These are phyloP conservation scores for Rhynchosporium agropyri DNA, from an alignment of 2,329 filamentous ascomycete genomes.

Conservation along the genomic window DNA sequence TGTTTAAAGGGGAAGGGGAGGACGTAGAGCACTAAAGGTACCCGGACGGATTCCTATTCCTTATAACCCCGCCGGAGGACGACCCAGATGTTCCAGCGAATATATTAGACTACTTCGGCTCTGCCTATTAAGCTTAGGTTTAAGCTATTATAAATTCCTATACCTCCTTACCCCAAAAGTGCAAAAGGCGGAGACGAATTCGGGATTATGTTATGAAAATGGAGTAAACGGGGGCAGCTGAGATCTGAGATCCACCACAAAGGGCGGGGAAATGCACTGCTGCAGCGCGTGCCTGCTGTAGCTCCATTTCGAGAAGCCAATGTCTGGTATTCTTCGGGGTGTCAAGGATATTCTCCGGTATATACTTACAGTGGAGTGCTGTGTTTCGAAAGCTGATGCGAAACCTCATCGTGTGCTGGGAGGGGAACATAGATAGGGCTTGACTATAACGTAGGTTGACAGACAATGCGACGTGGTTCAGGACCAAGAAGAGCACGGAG, in stretches of 20 bases:
- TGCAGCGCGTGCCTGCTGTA: neutral
- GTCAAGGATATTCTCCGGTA: conserved; percentile 6
- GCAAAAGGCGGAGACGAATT: conserved; percentile 3
- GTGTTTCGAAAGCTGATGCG: neutral
- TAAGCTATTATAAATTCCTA: no score
- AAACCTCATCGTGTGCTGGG: neutral
- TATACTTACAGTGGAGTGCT: neutral
- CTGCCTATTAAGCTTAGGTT: no score
- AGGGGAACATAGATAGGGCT: neutral
- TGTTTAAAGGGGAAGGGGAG: no score
- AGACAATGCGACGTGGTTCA: no score
- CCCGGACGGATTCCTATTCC: no score
- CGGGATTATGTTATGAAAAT: neutral
- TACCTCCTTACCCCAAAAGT: neutral
- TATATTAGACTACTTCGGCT: no score
- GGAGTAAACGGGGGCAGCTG: neutral
- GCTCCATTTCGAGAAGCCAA: neutral
- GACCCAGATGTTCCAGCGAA: no score
- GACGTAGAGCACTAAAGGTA: no score
- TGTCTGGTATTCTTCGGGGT: conserved; percentile 12
- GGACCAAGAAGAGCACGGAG: no score
- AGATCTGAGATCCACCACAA: neutral
- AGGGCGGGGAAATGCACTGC: neutral
- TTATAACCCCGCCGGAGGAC: no score
- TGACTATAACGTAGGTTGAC: no score